Conservation (phyloP, 805 yeast genomes). For the Sporopachydermia lactativora region DNA sequence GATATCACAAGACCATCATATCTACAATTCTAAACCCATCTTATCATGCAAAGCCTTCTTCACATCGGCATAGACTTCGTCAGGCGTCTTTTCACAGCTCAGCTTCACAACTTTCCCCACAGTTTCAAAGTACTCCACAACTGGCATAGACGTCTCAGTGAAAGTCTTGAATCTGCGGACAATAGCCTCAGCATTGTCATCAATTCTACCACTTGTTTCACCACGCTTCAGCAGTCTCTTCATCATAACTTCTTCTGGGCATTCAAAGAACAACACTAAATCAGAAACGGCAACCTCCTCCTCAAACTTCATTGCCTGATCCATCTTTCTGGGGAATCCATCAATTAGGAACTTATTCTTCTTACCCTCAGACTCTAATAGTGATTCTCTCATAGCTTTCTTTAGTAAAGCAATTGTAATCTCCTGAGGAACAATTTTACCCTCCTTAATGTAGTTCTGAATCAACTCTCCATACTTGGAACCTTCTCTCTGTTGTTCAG, state of each 20-base stretch:
- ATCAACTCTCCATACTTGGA: slow-evolving; percentile 79
- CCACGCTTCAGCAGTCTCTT: slow-evolving; percentile 79
- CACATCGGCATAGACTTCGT: slow-evolving; percentile 59
- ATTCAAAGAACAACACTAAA: slow-evolving; percentile 50
- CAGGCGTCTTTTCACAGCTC: slow-evolving; percentile 68
- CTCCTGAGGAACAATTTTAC: slow-evolving; percentile 85
- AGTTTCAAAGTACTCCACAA: slow-evolving; percentile 66
- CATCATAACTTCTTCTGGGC: slow-evolving; percentile 76
- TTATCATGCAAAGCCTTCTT: slow-evolving; percentile 38
- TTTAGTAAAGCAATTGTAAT: slow-evolving; percentile 74
- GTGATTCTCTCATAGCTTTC: slow-evolving; percentile 52
- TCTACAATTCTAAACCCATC: not conserved
- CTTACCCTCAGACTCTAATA: slow-evolving; percentile 25
- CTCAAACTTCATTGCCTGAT: slow-evolving; percentile 92
- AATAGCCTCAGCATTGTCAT: slow-evolving; percentile 86
- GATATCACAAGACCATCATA: too few species aligned
- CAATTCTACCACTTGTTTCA: slow-evolving; percentile 86
- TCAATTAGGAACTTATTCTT: slow-evolving; percentile 65
- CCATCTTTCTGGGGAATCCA: slow-evolving; percentile 98
- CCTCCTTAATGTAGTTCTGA: slow-evolving; percentile 72
- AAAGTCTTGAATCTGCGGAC: slow-evolving; percentile 80
- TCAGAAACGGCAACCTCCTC: slow-evolving; percentile 31
- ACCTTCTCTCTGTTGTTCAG: slow-evolving; percentile 74
- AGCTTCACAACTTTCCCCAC: slow-evolving; percentile 67
- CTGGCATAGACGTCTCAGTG: slow-evolving; percentile 85